These are phyloP conservation scores for Cicer arietinum DNA, from an alignment of 306 rosid species.

Conservation along the genomic window DNA sequence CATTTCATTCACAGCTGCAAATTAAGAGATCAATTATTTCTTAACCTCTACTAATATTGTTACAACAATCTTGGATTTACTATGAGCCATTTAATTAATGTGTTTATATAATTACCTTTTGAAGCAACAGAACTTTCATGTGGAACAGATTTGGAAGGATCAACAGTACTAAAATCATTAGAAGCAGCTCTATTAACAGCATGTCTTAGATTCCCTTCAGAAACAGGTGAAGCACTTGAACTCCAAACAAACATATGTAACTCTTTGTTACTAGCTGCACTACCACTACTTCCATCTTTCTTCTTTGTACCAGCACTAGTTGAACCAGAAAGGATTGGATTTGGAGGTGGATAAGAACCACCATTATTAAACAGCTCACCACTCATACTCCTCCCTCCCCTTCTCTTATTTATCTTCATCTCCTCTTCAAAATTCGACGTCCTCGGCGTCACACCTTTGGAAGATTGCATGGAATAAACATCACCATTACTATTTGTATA, in stretches of 20 bases:
- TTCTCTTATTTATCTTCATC: constrained; percentile 68
- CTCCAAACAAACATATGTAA: constrained; percentile 97
- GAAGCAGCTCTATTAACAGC: constrained; percentile 68
- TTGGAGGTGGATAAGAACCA: constrained; percentile 73
- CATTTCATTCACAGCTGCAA: constrained; percentile 57
- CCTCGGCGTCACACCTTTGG: constrained; percentile 77
- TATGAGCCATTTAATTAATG: no score
- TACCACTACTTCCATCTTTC: constrained; percentile 52
- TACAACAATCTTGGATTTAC: no score
- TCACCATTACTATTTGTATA: constrained; percentile 65
- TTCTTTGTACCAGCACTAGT: constrained; percentile 58
- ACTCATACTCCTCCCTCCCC: constrained; percentile 74
- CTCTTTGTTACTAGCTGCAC: constrained; percentile 62
- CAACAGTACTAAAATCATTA: constrained; percentile 55
- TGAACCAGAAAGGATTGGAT: constrained; percentile 74
- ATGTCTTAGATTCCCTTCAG: constrained; percentile 76
- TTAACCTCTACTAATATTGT: neutral
- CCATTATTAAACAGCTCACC: constrained; percentile 75
- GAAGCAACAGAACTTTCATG: constrained; percentile 53
- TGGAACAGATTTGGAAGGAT: constrained; percentile 62
- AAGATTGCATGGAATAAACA: constrained; percentile 69
- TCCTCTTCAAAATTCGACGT: constrained; percentile 80
- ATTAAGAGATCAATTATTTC: neutral
- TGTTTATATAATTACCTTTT: constrained; percentile 49
- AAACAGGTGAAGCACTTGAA: constrained; percentile 82